Base-by-base conservation (phyloP, 305 asterid species). In the Fraxinus sp. region DNA sequence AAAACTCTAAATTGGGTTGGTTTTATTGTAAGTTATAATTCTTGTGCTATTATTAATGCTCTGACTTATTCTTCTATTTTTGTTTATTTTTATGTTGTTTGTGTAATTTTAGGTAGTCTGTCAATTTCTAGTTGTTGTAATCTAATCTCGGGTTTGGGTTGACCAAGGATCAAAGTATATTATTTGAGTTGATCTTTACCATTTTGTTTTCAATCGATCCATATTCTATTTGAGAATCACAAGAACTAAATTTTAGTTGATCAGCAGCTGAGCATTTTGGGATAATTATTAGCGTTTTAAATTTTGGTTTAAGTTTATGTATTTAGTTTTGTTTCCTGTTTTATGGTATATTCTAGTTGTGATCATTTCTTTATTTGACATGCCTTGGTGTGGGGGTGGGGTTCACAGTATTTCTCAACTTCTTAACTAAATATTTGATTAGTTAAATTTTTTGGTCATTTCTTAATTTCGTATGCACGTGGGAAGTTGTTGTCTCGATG, bases 31-130 rank as follows among this genome's bases (percentile, higher is more conserved):
- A 77, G 71, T 32, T n/a, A 77, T 26, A 83, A 78, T 20, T 33
- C 9, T 59, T 75, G 16, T 37, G 41, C 4, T 74, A 33, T 74
- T 83, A 37, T 75, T 83, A 84, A 81, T 82, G 84, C 24, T 83
- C 14, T 73, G 78, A 86, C 79, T 83, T 71, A 80, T 83, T 32
- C 80, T 28, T 80, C 36, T 37, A 41, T 66, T 77, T 77, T 68
- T 39, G 78, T 52, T 9, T 75, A 70, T 28, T 55, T 55, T 33
- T 16, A 28, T 28, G 36, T 70, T 49, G 55, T 77, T 82, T 41
- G 55, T 74, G 22, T 28, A 28, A 28, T 77, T 79, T 82, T 13
- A 36, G 73, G 66, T 36, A 10, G 13, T 74, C 57, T 46, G 76
- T 24, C 75, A 70, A 70, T 13, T 70, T 37, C 30, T 71, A 7